A percentile compares a stretch with the other conserved stretches of the same genome.
These are phyloP conservation scores for Porogramme epimiltina DNA, from an alignment of 1,284 basidiomycete species.

Conservation along the genomic window DNA sequence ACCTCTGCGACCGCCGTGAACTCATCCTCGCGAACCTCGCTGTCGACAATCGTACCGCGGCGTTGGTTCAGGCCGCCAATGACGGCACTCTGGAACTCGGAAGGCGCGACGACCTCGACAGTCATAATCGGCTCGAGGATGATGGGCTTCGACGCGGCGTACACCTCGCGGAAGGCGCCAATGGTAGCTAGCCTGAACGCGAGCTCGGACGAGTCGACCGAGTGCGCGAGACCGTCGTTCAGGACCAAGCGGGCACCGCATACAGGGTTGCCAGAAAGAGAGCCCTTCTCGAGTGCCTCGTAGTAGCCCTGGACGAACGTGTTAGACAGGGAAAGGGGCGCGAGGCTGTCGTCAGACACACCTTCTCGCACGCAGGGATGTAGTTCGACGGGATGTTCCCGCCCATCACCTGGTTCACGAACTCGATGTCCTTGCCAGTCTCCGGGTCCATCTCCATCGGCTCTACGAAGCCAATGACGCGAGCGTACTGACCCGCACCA, in stretches of 20 bases:
- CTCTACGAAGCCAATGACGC: conserved; percentile 91
- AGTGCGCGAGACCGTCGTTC: conserved; percentile 91
- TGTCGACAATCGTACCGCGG: conserved; percentile 94
- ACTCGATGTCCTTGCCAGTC: conserved; percentile 85
- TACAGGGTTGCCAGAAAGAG: conserved; percentile 88
- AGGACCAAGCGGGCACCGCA: conserved; percentile 88
- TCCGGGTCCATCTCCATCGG: conserved; percentile 84
- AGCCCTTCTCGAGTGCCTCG: conserved; percentile 92
- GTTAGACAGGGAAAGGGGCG: neutral
- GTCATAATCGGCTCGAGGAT: conserved; percentile 98
- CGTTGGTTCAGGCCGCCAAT: conserved; percentile 95
- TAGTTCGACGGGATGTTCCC: conserved; percentile 91
- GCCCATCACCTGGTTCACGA: conserved; percentile 90
- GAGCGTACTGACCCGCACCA: conserved; percentile 96
- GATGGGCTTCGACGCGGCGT: conserved; percentile 75
- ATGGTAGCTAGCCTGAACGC: conserved; percentile 92
- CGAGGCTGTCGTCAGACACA: conserved; percentile 40
- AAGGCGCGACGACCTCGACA: conserved; percentile 95
- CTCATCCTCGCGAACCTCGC: conserved; percentile 96
- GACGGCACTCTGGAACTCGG: conserved; percentile 96
- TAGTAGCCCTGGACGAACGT: conserved; percentile 78
- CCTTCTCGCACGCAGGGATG: conserved; percentile 96
- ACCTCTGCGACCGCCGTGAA: conserved; percentile 94
- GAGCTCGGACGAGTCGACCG: conserved; percentile 97
- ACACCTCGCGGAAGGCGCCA: conserved; percentile 93